phyloP scores from a whole-genome alignment of 345 rosid species.

The Lumnitzera littorea region DNA sequence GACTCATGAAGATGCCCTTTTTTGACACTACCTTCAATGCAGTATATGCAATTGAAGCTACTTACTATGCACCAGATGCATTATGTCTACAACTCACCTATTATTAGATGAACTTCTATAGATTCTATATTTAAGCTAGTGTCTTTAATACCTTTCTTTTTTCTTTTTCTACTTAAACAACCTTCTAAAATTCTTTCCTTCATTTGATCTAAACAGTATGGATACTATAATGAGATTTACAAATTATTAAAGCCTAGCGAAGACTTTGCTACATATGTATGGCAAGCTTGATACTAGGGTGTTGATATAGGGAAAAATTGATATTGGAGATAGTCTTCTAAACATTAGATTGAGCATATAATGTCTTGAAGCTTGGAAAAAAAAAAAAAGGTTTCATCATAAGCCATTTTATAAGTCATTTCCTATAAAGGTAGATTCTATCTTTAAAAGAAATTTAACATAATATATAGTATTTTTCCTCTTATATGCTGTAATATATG shows the following conservation, averaged over 20 bases:
- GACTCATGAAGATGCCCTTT: conserved; percentile 99
- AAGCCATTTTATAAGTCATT: conserved; percentile 9
- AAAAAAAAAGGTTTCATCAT: conserved; percentile 88
- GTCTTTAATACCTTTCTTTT: neutral
- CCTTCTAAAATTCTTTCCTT: neutral
- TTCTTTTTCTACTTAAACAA: neutral
- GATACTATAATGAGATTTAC: conserved; percentile 92
- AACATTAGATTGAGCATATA: conserved; percentile 72
- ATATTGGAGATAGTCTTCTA: conserved; percentile 90
- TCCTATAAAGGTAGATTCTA: too few species aligned
- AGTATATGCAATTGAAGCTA: conserved; percentile 95
- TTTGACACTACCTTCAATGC: conserved; percentile 86
- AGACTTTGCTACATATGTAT: conserved; percentile 81
- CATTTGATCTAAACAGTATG: conserved; percentile 42
- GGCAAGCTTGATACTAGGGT: conserved; percentile 11
- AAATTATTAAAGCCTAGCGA: conserved; percentile 94
- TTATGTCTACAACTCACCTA: conserved; percentile 33
- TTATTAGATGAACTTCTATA: neutral
- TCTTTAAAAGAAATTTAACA: too few species aligned
- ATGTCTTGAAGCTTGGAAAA: conserved; percentile 85
- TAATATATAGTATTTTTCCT: neutral
- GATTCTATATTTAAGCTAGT: neutral
- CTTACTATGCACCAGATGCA: conserved; percentile 99
- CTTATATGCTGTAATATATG: too few species aligned
- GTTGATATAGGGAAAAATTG: conserved; percentile 63